A percentile compares a stretch with the other conserved stretches of the same genome.
These are phyloP conservation scores for Dothistroma pini DNA, from an alignment of 2,329 filamentous ascomycete genomes.

Conservation along the genomic window DNA sequence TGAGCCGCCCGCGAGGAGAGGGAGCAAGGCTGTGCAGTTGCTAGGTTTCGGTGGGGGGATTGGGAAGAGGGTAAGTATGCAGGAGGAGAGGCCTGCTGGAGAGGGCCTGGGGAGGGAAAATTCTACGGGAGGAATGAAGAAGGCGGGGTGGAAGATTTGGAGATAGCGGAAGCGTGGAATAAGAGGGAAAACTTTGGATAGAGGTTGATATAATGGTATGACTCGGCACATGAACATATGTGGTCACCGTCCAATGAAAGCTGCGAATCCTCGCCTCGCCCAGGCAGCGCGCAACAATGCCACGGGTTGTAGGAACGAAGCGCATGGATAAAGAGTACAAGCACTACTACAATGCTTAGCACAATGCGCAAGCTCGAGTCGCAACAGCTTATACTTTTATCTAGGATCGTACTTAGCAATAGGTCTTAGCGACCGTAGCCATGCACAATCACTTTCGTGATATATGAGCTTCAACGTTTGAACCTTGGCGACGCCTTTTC, in stretches of 20 bases:
- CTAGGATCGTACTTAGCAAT: too few species aligned
- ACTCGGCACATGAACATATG: constrained; percentile 36
- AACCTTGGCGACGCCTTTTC: not conserved
- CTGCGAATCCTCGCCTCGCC: too few species aligned
- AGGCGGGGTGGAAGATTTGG: constrained; percentile 31
- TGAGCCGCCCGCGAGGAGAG: constrained; percentile 19
- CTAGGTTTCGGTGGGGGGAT: constrained; percentile 24
- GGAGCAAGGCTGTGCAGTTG: constrained; percentile 34
- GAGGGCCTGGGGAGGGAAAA: constrained; percentile 5
- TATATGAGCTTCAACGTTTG: not conserved
- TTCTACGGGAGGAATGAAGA: constrained; percentile 33
- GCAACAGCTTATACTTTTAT: too few species aligned
- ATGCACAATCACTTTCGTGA: too few species aligned
- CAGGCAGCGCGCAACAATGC: too few species aligned
- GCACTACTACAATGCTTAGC: too few species aligned
- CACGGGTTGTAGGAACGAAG: too few species aligned
- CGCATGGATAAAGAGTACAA: too few species aligned
- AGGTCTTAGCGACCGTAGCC: too few species aligned
- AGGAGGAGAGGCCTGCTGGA: constrained; percentile 17
- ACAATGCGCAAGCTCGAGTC: too few species aligned
- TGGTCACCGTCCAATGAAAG: too few species aligned
- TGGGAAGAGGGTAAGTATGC: constrained; percentile 12
- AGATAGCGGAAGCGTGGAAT: constrained; percentile 6
- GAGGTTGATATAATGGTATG: constrained; percentile 32
- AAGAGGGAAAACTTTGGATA: too few species aligned